A percentile compares a stretch with the other conserved stretches of the same genome.
Evolutionary conservation across 1,139 yeast species (phyloP).

Genomic region (Wickerhamiella pararugosa): DNA sequence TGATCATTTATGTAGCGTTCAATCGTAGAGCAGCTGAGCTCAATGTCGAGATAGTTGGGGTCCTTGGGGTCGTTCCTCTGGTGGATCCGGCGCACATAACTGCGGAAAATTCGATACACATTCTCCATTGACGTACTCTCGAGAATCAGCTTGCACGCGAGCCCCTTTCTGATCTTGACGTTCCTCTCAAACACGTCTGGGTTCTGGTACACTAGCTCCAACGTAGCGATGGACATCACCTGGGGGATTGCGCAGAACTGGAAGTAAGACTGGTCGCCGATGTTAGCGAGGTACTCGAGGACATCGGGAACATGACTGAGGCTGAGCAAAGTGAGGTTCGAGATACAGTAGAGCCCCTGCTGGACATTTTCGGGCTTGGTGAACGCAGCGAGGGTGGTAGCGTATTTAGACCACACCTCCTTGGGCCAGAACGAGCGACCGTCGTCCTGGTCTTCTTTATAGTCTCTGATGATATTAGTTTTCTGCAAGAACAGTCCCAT

Average conservation of each 20-base stretch:
- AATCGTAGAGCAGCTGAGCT: conserved; percentile 72
- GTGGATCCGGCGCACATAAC: conserved; percentile 63
- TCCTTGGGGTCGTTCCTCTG: conserved; percentile 64
- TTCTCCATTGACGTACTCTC: conserved; percentile 61
- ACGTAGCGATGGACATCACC: conserved; percentile 94
- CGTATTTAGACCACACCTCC: conserved; percentile 80
- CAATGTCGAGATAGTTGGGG: conserved; percentile 75
- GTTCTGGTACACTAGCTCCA: conserved; percentile 75
- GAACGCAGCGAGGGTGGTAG: conserved; percentile 30
- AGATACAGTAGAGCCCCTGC: conserved; percentile 58
- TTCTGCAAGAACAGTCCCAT: conserved; percentile 95
- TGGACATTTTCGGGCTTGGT: conserved; percentile 41
- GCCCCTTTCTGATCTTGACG: conserved; percentile 88
- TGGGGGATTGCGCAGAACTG: conserved; percentile 95
- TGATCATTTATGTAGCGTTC: conserved; percentile 63
- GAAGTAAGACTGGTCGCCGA: conserved; percentile 71
- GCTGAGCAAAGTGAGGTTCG: conserved; percentile 70
- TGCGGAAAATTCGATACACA: conserved; percentile 59
- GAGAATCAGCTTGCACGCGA: conserved; percentile 64
- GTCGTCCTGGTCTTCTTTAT: conserved; percentile 79
- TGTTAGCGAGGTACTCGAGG: conserved; percentile 56
- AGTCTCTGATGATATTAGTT: conserved; percentile 91
- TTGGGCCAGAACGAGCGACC: conserved; percentile 95
- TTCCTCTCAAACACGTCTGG: conserved; percentile 51
- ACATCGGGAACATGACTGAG: conserved; percentile 67